Evolutionary conservation across 2,329 filamentous ascomycete species (phyloP), one percentile per base, ranked within the genome.

Genomic region (Penicillium psychrosexuale): DNA sequence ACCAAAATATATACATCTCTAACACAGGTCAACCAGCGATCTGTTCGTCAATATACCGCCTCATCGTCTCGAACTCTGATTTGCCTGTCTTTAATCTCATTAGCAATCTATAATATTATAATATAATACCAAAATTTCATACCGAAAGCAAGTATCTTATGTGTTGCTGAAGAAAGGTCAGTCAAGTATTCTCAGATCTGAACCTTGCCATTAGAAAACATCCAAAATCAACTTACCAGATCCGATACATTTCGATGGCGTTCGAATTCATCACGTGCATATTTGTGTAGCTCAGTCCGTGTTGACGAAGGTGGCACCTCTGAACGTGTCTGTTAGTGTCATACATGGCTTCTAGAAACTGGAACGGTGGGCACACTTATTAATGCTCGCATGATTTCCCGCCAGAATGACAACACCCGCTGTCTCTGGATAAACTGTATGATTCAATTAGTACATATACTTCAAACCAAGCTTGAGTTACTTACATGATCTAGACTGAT

Each of bases 81-180:
- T 78, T 78, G 3, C 76, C 77, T 15, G 75, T 77, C 69, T 76
- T 39, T 24, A 30, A 27, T n/a, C 22, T 3, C 1, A 24, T 62
- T 44, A 61, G 59, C 22, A 51, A 43, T 19, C 17, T 24, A 34
- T 45, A 36, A n/a, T 27, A 11, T 7, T 15, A 15, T 8, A 8
- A 28, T 27, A 30, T 1, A 7, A 8, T 3, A 54, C 8, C 8
- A 11, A 15, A 19, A 24, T 13, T 13, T 34, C 68, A 36, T 68
- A 76, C 72, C 61, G 74, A 77, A 53, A 77, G 61, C 27, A 79
- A 59, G 56, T 78, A 79, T 57, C 77, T 67, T 48, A 79, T 78
- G 65, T 78, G 76, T 62, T 67, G 66, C 70, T 72, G 19, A 11
- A 40, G 30, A 34, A 27, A 34, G 31, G 19, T 52, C 33, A 57